phyloP scores from a whole-genome alignment of 768 basidiomycete genomes.

The Naganishia vishniacii region DNA sequence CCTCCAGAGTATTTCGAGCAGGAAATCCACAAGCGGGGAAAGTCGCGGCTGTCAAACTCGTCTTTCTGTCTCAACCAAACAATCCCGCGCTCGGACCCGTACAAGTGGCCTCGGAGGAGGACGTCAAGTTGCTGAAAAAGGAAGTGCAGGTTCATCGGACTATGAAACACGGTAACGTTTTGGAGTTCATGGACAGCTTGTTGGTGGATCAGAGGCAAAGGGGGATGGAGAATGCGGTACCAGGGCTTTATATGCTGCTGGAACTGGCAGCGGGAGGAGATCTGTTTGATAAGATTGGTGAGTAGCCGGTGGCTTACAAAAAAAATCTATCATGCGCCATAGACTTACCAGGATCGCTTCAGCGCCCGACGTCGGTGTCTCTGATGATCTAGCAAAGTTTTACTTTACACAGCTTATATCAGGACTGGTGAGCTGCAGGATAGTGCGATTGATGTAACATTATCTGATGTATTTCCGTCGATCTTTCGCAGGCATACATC shows the following conservation, averaged over 20 bases:
- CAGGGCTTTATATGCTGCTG: slow-evolving; percentile 85
- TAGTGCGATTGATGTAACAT: not conserved
- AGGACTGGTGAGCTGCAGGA: slow-evolving; percentile 62
- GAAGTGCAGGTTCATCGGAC: slow-evolving; percentile 80
- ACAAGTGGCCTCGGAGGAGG: slow-evolving; percentile 1
- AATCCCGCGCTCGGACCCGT: slow-evolving; percentile 2
- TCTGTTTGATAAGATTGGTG: slow-evolving; percentile 97
- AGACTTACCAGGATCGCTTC: too few species aligned
- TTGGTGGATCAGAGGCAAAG: slow-evolving; percentile 51
- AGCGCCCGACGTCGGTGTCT: slow-evolving; percentile 87
- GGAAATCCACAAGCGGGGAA: not conserved
- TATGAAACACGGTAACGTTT: slow-evolving; percentile 65
- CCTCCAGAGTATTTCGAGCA: not conserved
- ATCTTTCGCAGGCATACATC: slow-evolving; percentile 63
- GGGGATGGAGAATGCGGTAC: slow-evolving; percentile 54
- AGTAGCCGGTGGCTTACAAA: too few species aligned
- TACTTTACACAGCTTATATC: slow-evolving; percentile 81
- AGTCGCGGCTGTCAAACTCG: slow-evolving; percentile 7
- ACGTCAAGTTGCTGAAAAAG: slow-evolving; percentile 71
- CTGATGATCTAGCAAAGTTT: slow-evolving; percentile 77
- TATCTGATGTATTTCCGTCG: not conserved
- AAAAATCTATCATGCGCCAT: too few species aligned
- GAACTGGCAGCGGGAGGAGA: slow-evolving; percentile 92
- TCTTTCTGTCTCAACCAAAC: slow-evolving; percentile 1
- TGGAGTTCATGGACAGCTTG: slow-evolving; percentile 75